phyloP scores from a whole-genome alignment of 2,329 filamentous ascomycete genomes.

The Davidsoniella eucalypti region DNA sequence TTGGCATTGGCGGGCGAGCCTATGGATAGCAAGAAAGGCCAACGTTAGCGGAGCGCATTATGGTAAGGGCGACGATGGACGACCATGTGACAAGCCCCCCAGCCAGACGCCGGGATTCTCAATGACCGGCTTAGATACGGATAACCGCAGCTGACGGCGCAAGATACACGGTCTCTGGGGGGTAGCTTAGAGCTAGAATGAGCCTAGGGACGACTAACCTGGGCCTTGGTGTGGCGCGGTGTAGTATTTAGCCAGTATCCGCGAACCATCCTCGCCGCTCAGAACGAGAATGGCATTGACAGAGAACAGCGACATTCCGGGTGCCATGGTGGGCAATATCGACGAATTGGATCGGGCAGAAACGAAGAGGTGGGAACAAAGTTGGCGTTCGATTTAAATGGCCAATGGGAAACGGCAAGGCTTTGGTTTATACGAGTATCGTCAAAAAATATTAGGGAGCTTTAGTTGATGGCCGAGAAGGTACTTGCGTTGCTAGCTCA shows the following conservation, averaged over 20 bases:
- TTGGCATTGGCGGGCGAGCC: constrained; percentile 29
- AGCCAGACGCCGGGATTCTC: background rate
- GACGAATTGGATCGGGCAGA: background rate
- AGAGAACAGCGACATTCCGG: constrained; percentile 59
- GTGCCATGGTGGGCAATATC: constrained; percentile 37
- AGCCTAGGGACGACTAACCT: constrained; percentile 15
- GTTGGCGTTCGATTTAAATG: background rate
- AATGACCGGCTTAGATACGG: background rate
- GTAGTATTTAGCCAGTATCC: constrained; percentile 94
- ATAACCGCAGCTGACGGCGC: background rate
- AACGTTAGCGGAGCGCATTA: constrained; percentile 16
- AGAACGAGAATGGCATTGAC: constrained; percentile 66
- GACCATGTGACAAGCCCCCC: background rate
- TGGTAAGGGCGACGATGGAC: constrained; percentile 14
- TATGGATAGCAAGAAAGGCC: constrained; percentile 7
- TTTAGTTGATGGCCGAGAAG: background rate
- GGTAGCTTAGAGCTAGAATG: background rate
- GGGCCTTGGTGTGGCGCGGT: constrained; percentile 34
- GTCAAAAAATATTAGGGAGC: too few relatives aligned
- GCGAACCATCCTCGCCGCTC: constrained; percentile 70
- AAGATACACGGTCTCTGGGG: background rate
- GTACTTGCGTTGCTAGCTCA: background rate
- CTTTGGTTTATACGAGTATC: background rate
- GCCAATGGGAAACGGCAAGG: background rate
- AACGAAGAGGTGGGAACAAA: background rate